A percentile compares a stretch with the other conserved stretches of the same genome.
Conservation (phyloP, 352 stramenopile genomes). For the Phytopythium chamaehyphon region DNA sequence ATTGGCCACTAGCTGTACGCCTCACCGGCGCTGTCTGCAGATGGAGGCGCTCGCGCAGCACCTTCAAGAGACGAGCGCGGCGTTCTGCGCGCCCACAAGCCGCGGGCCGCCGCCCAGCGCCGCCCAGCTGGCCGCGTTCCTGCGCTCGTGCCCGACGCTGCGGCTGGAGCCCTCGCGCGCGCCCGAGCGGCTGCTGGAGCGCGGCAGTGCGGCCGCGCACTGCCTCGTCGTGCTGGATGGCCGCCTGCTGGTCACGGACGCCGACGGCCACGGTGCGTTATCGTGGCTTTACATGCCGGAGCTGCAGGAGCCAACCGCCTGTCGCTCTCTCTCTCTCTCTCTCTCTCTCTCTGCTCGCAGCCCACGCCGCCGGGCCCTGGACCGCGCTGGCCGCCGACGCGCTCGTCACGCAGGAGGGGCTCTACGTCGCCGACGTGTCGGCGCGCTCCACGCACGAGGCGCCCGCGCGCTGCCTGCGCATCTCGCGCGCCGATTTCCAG, state of each 20-base stretch:
- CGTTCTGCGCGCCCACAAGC: constrained; percentile 28
- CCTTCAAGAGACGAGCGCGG: constrained; percentile 25
- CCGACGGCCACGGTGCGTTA: constrained; percentile 14
- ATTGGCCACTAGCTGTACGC: constrained; percentile 13
- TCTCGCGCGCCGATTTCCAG: constrained; percentile 43
- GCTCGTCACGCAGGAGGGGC: constrained; percentile 36
- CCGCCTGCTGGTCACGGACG: constrained; percentile 21
- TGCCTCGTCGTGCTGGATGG: constrained; percentile 37
- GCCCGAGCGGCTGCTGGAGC: neutral
- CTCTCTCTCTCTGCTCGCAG: too few species aligned
- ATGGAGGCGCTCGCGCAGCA: constrained; percentile 24
- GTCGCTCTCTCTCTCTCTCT: too few species aligned
- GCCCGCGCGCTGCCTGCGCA: constrained; percentile 20
- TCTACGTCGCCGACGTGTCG: constrained; percentile 33
- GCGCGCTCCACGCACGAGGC: constrained; percentile 23
- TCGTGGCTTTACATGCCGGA: too few species aligned
- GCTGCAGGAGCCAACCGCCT: neutral
- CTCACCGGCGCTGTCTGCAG: constrained; percentile 12
- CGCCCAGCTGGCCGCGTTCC: constrained; percentile 19
- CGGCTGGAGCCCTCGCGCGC: constrained; percentile 12
- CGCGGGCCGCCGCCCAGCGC: constrained; percentile 19
- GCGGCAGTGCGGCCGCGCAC: neutral
- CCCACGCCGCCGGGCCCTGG: constrained; percentile 26
- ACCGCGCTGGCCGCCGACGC: constrained; percentile 32
- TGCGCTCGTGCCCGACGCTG: constrained; percentile 24